Percentiles rank a stretch among this genome's conserved stretches.
These are phyloP conservation scores for Diaporthe helianthi DNA, from an alignment of 2,329 filamentous ascomycete genomes.

Conservation along the genomic window DNA sequence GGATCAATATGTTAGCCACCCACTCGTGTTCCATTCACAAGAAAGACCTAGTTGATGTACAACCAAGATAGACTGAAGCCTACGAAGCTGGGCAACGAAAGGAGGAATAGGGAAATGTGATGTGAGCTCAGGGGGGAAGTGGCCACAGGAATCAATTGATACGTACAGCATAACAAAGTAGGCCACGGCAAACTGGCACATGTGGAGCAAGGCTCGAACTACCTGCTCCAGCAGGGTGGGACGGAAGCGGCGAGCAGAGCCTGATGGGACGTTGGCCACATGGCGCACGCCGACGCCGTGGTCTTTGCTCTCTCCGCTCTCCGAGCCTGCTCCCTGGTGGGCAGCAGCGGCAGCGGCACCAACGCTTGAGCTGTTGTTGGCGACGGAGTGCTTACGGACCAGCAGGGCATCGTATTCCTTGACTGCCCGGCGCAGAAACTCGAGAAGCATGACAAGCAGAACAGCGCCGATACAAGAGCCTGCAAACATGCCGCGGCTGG, in stretches of 20 bases:
- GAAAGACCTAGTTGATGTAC: background rate
- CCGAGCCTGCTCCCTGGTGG: background rate
- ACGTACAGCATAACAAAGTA: slow-evolving; percentile 62
- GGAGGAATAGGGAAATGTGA: background rate
- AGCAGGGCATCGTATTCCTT: slow-evolving; percentile 64
- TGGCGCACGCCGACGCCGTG: background rate
- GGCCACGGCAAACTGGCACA: slow-evolving; percentile 62
- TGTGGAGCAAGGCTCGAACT: slow-evolving; percentile 59
- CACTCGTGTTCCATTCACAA: background rate
- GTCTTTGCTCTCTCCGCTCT: slow-evolving; percentile 5
- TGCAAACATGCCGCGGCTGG: slow-evolving; percentile 62
- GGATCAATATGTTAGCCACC: background rate
- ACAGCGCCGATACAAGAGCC: slow-evolving; percentile 66
- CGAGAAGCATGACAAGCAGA: slow-evolving; percentile 63
- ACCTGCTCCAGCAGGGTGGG: slow-evolving; percentile 58
- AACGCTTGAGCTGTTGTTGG: background rate
- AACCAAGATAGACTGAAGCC: background rate
- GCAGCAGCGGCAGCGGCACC: background rate
- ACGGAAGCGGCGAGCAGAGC: slow-evolving; percentile 42
- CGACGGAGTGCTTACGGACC: slow-evolving; percentile 42
- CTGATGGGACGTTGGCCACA: background rate
- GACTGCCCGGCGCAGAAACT: slow-evolving; percentile 61
- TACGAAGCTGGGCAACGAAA: too few species aligned
- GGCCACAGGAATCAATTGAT: background rate
- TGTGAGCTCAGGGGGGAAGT: too few species aligned